Evolutionary conservation across 495 filamentous ascomycete species (phyloP), one percentile per base, ranked within the genome.

Genomic region (Aspergillus steynii): DNA sequence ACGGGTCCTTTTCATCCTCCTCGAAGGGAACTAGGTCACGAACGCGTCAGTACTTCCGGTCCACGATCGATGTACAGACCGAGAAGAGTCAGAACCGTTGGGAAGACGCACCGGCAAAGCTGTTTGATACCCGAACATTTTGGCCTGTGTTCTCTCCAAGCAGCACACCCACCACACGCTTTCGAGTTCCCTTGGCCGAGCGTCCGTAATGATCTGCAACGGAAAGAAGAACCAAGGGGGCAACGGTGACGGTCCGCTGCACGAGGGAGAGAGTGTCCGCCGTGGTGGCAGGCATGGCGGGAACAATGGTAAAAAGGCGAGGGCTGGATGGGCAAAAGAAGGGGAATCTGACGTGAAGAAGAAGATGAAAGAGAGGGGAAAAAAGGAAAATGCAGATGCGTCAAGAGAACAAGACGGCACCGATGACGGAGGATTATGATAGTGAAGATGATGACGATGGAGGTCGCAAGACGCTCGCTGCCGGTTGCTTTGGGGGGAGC

Each of bases 131-230:
- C 62, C 96, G 86, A 66, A 97, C 96, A 74, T 90, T 93, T 74
- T 90, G 90, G 61, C 95, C 93, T 71, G 93, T 88, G 70, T 97
- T 97, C 80, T 99, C 96, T 46, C 95, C 95, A 60, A 99, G 80
- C 60, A 99, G 77, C 61, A 98, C 95, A 67, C 95, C 95, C 3
- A 99, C 96, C 26, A 99, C 96, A 67, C 95, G 89, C 84, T 96
- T 97, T 78, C 84, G 83, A 66, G 90, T 90, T 64, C 89, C 91
- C 80, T 93, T 97, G 61, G 89, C 91, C 71, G 90, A 89, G 58
- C 95, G 90, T 68, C 95, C 95, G 81, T 94, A 99, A 81, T 99
- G 95, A 83, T 99, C 95, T 85, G 96, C 96, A 68, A 89, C 94
- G 63, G 93, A 97, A 69, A 99, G 91, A 62, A 99, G 92, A 68